These are phyloP conservation scores for Mycocentrospora acerina DNA, from an alignment of 2,329 filamentous ascomycete genomes.

Conservation along the genomic window DNA sequence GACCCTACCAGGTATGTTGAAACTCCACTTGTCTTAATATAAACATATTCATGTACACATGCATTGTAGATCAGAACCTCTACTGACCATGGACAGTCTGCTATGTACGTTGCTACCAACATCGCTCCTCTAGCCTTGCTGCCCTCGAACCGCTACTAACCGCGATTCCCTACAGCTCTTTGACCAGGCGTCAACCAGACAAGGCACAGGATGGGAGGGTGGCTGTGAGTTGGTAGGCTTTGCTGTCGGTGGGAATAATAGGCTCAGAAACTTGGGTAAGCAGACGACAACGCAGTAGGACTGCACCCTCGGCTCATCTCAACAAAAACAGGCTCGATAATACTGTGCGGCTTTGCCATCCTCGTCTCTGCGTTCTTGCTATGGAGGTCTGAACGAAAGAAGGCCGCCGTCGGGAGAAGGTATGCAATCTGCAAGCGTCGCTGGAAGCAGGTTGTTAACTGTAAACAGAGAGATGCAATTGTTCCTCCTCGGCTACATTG, in stretches of 20 bases:
- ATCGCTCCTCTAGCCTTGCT: conserved; percentile 10
- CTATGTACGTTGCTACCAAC: conserved; percentile 45
- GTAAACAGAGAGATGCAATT: conserved; percentile 85
- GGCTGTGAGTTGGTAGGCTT: conserved; percentile 80
- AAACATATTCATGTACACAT: neutral
- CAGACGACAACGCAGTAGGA: conserved; percentile 17
- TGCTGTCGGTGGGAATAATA: conserved; percentile 61
- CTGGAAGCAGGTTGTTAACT: conserved; percentile 19
- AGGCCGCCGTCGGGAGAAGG: conserved; percentile 91
- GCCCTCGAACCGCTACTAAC: conserved; percentile 29
- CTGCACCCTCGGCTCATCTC: conserved; percentile 26
- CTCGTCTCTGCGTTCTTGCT: conserved; percentile 66
- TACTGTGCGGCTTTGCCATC: conserved; percentile 79
- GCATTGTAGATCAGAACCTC: conserved; percentile 14
- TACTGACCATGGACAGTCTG: conserved; percentile 45
- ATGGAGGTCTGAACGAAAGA: conserved; percentile 81
- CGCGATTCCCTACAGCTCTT: conserved; percentile 60
- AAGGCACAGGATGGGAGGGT: conserved; percentile 57
- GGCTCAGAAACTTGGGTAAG: conserved; percentile 82
- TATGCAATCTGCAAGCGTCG: conserved; percentile 44
- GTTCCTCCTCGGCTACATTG: conserved; percentile 81
- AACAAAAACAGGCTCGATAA: conserved; percentile 79
- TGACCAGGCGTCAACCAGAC: conserved; percentile 59
- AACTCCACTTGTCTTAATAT: too few relatives aligned
- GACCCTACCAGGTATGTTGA: conserved; percentile 43